Evolutionary conservation across 805 yeast species (phyloP).

Genomic region (Saccharomycopsis synnaedendra): DNA sequence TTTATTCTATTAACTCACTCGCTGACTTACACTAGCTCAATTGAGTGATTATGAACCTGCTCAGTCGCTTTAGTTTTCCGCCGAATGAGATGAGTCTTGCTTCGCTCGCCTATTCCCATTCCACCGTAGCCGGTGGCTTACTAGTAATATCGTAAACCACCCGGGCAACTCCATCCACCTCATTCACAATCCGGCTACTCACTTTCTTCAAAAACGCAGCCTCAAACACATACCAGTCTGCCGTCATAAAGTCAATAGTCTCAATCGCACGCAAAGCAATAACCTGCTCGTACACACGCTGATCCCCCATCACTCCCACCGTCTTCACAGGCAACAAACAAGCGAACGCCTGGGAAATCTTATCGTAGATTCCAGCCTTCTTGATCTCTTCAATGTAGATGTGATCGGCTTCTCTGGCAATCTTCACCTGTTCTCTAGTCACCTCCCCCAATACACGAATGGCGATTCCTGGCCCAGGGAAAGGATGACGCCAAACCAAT

Average conservation of each 20-base stretch:
- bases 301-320: constrained; percentile 99
- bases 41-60: too few species aligned
- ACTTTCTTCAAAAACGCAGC: constrained; percentile 85
- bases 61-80: too few species aligned
- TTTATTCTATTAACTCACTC: not conserved
- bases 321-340: constrained; percentile 94
- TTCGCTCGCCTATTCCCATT: constrained; percentile 67
- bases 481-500: constrained; percentile 99
- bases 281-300: constrained; percentile 98
- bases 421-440: constrained; percentile 82
- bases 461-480: constrained; percentile 99
- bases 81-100: too few species aligned
- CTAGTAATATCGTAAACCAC: constrained; percentile 98
- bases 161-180: constrained; percentile 98
- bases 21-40: too few species aligned
- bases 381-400: constrained; percentile 95
- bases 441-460: constrained; percentile 97
- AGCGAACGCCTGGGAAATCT: constrained; percentile 97
- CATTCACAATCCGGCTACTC: constrained; percentile 93
- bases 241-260: constrained; percentile 98
- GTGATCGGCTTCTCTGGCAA: constrained; percentile 94
- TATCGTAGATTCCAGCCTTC: constrained; percentile 81
- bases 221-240: constrained; percentile 96
- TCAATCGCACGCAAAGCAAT: constrained; percentile 98
- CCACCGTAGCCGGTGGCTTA: constrained; percentile 99